Conservation (phyloP, 805 yeast genomes). For the Hanseniaspora clermontiae region DNA sequence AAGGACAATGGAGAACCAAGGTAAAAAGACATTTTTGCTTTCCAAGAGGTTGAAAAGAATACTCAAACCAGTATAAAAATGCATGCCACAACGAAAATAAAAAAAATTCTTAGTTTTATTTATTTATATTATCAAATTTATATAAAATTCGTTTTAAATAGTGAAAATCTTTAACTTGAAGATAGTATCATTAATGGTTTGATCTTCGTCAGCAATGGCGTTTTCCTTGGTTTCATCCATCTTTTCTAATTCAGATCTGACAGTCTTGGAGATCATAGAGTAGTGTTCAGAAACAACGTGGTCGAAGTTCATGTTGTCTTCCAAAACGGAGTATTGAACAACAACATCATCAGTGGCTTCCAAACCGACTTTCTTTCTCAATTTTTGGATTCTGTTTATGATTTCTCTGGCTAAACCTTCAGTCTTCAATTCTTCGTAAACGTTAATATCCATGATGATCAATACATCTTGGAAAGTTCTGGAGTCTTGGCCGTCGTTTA, state of each 20-base stretch:
- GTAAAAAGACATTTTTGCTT: not conserved
- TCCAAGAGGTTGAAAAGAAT: slow-evolving; percentile 2
- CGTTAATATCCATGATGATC: slow-evolving; percentile 73
- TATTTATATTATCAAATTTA: not conserved
- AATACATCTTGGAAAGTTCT: slow-evolving; percentile 84
- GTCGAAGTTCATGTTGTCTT: slow-evolving; percentile 52
- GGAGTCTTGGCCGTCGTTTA: slow-evolving; percentile 63
- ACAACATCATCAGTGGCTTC: slow-evolving; percentile 89
- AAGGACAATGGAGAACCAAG: not conserved
- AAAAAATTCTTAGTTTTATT: not conserved
- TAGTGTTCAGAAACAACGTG: slow-evolving; percentile 50
- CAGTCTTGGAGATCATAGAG: slow-evolving; percentile 61
- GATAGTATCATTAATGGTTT: slow-evolving; percentile 63
- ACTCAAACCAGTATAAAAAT: not conserved
- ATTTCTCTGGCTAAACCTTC: slow-evolving; percentile 96
- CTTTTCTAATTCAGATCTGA: slow-evolving; percentile 43
- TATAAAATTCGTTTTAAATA: slow-evolving; percentile 23
- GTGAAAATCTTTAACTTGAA: slow-evolving; percentile 67
- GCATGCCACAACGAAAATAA: not conserved
- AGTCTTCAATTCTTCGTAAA: slow-evolving; percentile 75
- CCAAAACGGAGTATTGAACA: slow-evolving; percentile 61
- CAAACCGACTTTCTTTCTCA: slow-evolving; percentile 90
- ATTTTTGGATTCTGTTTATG: slow-evolving; percentile 91
- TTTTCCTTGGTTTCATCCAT: slow-evolving; percentile 33
- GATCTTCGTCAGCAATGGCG: slow-evolving; percentile 80